Evolutionary conservation across 2,329 filamentous ascomycete species (phyloP), one percentile per base, ranked within the genome.

Genomic region (Curvularia sp.): DNA sequence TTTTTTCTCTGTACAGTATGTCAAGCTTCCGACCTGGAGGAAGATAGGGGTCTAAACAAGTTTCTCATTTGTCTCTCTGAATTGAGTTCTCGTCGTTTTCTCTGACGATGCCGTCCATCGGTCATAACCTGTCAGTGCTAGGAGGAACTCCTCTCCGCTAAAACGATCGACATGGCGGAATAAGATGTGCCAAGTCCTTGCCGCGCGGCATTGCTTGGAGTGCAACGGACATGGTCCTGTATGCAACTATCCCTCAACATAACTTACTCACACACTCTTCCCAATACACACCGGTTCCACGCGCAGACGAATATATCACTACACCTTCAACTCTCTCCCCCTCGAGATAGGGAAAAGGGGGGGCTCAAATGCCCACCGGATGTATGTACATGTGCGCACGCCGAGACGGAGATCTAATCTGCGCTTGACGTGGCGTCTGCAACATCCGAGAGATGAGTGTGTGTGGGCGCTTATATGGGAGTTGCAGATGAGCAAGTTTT

Each of bases 91-190:
- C 15, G 12, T 38, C 6, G 33, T 35, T 35, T 15, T 4, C 22
- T 4, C 7, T 1, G 9, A 30, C 7, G 9, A 30, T 8, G 9
- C 28, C 28, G 9, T 10, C 9, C 7, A 30, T 30, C 28, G 2
- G 10, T 31, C 10, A 31, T 8, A 31, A 31, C 9, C 8, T 12
- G 30, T 7, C 5, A 31, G 30, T 31, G 3, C 30, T 8, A 31
- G 30, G 9, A 31, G 26, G 1, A 28, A 7, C 9, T 4, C 9
- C 49, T 35, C 49, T 35, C 35, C 35, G 49, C 55, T 46, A 60
- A 28, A 58, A 38, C 33, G 57, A 63, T 63, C 61, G 39, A 42
- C 61, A 55, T 43, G 53, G 49, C 46, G 22, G 41, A 52, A 26
- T 10, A 26, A 54, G 30, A 9, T 10, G 44, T 18, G 61, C 63